Conservation (phyloP, 1,139 yeast genomes). For the Taphrina pruni region DNA sequence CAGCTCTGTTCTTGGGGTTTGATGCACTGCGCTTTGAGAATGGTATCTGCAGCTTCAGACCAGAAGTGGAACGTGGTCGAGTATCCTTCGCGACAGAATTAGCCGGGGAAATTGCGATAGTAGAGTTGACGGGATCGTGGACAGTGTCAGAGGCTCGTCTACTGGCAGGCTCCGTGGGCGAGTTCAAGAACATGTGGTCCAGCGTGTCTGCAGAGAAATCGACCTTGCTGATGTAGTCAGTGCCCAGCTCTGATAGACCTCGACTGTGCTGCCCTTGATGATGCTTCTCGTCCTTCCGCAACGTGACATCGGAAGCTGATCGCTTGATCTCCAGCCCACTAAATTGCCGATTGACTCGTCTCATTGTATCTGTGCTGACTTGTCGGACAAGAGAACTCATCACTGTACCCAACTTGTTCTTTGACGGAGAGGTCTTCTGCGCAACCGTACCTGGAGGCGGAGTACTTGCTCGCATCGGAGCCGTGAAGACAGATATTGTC, state of each 20-base stretch:
- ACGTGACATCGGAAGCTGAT: background rate
- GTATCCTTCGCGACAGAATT: background rate
- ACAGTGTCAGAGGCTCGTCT: no score
- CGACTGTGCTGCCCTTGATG: background rate
- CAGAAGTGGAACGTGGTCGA: slow-evolving; percentile 2
- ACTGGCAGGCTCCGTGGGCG: slow-evolving; percentile 12
- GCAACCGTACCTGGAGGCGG: slow-evolving; percentile 9
- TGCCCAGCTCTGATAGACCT: slow-evolving; percentile 5
- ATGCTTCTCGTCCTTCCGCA: background rate
- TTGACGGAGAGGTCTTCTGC: slow-evolving; percentile 17
- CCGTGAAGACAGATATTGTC: slow-evolving; percentile 32
- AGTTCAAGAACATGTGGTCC: slow-evolving; percentile 18
- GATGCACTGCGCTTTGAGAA: slow-evolving; percentile 7
- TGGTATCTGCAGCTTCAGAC: slow-evolving; percentile 6
- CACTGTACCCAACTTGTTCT: slow-evolving; percentile 26
- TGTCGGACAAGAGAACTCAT: slow-evolving; percentile 28
- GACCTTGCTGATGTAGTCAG: slow-evolving; percentile 7
- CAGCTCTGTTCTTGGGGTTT: background rate
- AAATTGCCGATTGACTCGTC: slow-evolving; percentile 19
- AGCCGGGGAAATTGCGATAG: background rate
- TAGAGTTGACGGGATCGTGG: background rate
- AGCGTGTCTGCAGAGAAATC: slow-evolving; percentile 17
- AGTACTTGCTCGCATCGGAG: slow-evolving; percentile 19
- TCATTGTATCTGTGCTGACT: slow-evolving; percentile 29
- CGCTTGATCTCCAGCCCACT: slow-evolving; percentile 1